Base-by-base conservation (phyloP, 352 stramenopile genomes). In the Blastocystis sp. region DNA sequence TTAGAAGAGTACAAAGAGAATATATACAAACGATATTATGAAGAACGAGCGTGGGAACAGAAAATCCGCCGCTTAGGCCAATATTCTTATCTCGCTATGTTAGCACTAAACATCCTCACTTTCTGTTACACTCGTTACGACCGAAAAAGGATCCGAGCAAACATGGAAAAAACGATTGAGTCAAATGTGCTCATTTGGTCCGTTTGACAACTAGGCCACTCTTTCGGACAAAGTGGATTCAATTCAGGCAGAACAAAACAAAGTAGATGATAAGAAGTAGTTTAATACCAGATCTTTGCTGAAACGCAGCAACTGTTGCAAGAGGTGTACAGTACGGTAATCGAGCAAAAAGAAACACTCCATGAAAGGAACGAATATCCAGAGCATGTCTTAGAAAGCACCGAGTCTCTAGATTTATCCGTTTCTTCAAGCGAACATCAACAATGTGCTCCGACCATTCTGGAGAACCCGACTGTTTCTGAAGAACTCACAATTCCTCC, bases 1-100 rank as follows among this genome's bases (percentile, higher is more conserved):
- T 20, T 81, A 53, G 70, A 81, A 41, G 70, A 81, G 41, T 81
- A 81, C 55, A 81, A 81, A 45, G 70, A 81, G 16, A 47, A 81
- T 9, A 81, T 81, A 13, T 81, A 81, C 70, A 81, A 81, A 41
- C 70, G 70, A 13, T 81, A 81, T 41, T 81, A 81, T 39, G 70
- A 81, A 45, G 70, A 81, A 24, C 50, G 70, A 41, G 70, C 70
- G 24, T 81, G 70, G 70, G 70, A 81, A 24, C 70, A 81, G 70
- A 81, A 81, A 53, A 81, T 81, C 65, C 70, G 70, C 30, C 20
- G 70, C 26, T 26, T 81, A 34, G 70, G 70, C 24, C 70, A 81
- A 26, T 81, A 81, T 65, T 81, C 70, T 1, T 81, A 81, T 41
- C 63, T 81, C 39, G 70, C 70, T 18, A 81, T 81, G 70, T 41